These are phyloP conservation scores for Marasmius fiardii DNA, from an alignment of 1,284 basidiomycete genomes.

Conservation along the genomic window DNA sequence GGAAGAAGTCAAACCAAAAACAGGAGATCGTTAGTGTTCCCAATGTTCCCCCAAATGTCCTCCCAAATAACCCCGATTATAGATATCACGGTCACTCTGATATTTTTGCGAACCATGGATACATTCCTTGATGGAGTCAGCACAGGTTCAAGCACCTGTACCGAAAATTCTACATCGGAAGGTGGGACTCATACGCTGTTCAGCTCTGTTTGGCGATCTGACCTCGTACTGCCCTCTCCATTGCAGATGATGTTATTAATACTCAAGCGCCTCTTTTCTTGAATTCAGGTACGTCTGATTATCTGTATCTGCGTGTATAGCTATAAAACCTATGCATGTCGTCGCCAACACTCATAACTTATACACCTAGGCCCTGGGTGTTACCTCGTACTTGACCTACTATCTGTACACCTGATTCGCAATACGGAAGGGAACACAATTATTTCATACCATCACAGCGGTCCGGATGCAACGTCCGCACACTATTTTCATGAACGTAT, in stretches of 20 bases:
- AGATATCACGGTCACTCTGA: conserved; percentile 6
- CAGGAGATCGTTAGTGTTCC: conserved; percentile 36
- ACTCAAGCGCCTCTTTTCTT: conserved; percentile 47
- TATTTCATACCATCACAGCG: conserved; percentile 35
- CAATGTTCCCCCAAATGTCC: background rate
- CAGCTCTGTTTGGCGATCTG: background rate
- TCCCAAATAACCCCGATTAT: background rate
- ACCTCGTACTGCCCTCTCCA: conserved; percentile 10
- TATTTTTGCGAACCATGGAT: conserved; percentile 1
- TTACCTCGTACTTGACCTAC: conserved; percentile 32
- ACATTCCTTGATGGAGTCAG: background rate
- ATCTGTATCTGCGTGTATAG: background rate
- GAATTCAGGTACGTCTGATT: conserved; percentile 27
- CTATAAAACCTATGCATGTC: background rate
- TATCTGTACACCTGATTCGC: conserved; percentile 41
- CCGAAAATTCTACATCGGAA: background rate
- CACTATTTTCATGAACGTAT: conserved; percentile 33
- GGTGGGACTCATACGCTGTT: background rate
- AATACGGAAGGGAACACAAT: conserved; percentile 35
- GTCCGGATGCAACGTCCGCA: conserved; percentile 29
- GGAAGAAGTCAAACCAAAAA: conserved; percentile 28
- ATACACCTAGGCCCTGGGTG: conserved; percentile 23
- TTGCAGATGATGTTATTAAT: conserved; percentile 39
- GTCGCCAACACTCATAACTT: background rate
- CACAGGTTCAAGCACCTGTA: background rate